Base-by-base conservation (phyloP, 2,329 filamentous ascomycete species). In the Fusarium papillatum region DNA sequence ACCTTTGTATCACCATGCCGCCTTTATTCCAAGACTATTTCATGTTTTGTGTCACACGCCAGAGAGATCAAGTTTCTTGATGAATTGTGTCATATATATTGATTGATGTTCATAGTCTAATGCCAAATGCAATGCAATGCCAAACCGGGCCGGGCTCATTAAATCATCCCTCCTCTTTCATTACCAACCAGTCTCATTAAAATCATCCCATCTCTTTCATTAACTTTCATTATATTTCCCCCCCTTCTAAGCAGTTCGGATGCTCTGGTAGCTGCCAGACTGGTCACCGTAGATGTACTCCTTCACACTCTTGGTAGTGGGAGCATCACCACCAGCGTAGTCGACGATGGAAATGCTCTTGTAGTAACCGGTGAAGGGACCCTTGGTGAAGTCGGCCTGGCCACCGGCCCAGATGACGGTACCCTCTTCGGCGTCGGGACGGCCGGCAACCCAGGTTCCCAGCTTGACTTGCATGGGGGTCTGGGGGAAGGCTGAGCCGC, bases 391-490 rank as follows among this genome's bases (percentile, higher is more conserved):
- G 76, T 88, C 84, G 74, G 87, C 84, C 68, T 81, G 75, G 72
- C 93, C 93, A 75, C 92, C 93, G 48, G 91, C 90, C 92, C 92
- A 93, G 66, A 87, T 71, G 71, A 95, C 93, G 36, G 95, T 97
- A 68, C 95, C 95, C 66, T 89, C 82, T 19, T 90, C 81, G 76
- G 95, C 93, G 68, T 85, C 83, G 61, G 85, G 83, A 77, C 88
- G 84, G 48, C 90, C 90, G 50, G 86, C 90, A 48, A 90, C 89
- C 92, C 93, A 94, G 76, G 90, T 89, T 73, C 93, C 93, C 39
- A 95, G 84, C 83, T 92, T 93, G 81, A 95, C 82, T 82, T 92
- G 90, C 90, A 93, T 92, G 64, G 93, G 93, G 7, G 92, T 94
- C 86, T 95, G 93, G 57, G 93, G 93, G 86, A 90, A 95, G 74